Evolutionary conservation across 805 yeast species (phyloP), one percentile per base, ranked within the genome.

Genomic region (Yarrowia phangngaensis): DNA sequence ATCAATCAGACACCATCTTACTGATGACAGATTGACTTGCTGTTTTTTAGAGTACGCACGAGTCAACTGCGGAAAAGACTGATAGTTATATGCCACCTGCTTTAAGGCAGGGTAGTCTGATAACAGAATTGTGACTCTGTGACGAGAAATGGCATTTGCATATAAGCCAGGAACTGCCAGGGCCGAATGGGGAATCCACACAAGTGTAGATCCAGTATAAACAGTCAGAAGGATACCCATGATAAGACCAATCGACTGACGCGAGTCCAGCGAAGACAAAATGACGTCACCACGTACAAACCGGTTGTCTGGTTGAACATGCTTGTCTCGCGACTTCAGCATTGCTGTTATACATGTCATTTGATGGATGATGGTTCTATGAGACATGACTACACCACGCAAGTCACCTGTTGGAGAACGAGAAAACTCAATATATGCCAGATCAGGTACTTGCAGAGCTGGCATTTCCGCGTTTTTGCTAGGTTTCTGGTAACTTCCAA

Each of bases 341-440:
- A 90, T 77, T 8, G 80, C 72, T 4, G 83, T 74, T 17, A 92
- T 60, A 36, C 86, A 76, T 53, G 77, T 74, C 89, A 92, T 85
- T 60, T 92, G 98, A 56, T 86, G 90, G 61, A 84, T 73, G 6
- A 92, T 76, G 0, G 95, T 88, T 52, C 86, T 71, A 62, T 92
- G 97, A 17, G 92, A 84, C 61, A 92, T 75, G 1, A 94, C 95
- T 26, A 92, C 95, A 13, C 99, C 99, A 51, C 95, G 72, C 26
- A 88, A 66, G 55, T 89, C 94, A 3, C 97, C 97, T 20, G 84
- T 77, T 0, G 97, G 94, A 1, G 94, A 83, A 56, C 89, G 76
- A 0, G 92, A 79, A 60, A 84, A 92, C 66, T 92, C 98, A 11
- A 92, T 89, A 59, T 92, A 92, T 0, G 97, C 96, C 52, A 92